Evolutionary conservation across 768 basidiomycete genomes (phyloP).

Genomic region (Podaxis sp.): DNA sequence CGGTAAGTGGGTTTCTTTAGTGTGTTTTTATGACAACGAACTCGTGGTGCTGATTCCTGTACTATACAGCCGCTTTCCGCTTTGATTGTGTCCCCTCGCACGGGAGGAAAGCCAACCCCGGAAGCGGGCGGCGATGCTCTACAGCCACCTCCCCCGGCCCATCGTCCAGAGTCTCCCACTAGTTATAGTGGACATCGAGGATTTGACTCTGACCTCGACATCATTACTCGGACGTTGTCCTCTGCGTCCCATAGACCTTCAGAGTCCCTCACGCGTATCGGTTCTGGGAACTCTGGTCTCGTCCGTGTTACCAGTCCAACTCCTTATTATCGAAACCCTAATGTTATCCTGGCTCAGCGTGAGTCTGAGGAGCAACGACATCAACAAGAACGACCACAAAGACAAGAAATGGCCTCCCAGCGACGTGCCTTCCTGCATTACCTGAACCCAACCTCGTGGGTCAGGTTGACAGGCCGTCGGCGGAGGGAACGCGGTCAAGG

Average conservation of each 20-base stretch:
- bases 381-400: constrained; percentile 2
- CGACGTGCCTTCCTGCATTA: background rate
- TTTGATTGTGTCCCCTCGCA: background rate
- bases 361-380: background rate
- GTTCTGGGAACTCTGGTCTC: background rate
- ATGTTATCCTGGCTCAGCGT: background rate
- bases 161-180: background rate
- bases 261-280: background rate
- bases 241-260: background rate
- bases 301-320: constrained; percentile 1
- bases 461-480: background rate
- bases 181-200: background rate
- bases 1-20: background rate
- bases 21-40: background rate
- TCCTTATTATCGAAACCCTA: constrained; percentile 5
- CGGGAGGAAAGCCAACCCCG: background rate
- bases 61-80: constrained; percentile 3
- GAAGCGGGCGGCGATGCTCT: background rate
- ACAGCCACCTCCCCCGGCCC: background rate
- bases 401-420: background rate
- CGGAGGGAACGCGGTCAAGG: background rate
- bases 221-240: constrained; percentile 1
- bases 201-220: background rate
- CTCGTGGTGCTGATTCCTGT: background rate
- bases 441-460: constrained; percentile 3